Evolutionary conservation across 169 alveolate genomes (phyloP), one percentile per base, ranked within the genome.

Genomic region (Cryptosporidium ubiquitum): DNA sequence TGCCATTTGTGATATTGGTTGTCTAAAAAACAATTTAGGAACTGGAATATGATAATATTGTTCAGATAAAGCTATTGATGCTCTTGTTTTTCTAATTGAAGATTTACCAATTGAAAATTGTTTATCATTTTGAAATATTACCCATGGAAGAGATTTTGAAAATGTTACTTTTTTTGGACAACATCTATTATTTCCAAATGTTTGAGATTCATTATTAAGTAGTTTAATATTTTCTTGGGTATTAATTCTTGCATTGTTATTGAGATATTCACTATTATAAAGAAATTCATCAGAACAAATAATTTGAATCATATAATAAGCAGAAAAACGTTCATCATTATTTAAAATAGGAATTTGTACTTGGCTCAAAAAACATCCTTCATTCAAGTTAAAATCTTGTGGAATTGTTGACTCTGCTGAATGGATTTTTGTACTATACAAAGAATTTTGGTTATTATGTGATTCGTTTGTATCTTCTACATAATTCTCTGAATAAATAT

Each of bases 61-160:
- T 18, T 79, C 89, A 39, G 89, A 52, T 33, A 79, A 64, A 26
- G 89, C 89, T 26, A 79, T 57, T 9, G 89, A 79, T 20, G 89
- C 89, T 40, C 89, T 60, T 23, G 89, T 79, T 33, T 42, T 64
- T 40, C 61, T 79, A 61, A 79, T 79, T 10, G 89, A 79, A 0
- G 89, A 79, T 49, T 79, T 42, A 9, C 79, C 66, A 37, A 40
- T 23, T 20, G 69, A 79, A 29, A 79, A 31, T 14, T 79, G 40
- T 26, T 37, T 79, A 7, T 64, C 61, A n/a, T 79, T 79, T 64
- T 79, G 79, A 47, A 61, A 61, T 9, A 39, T 44, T 58, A 79
- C 75, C 75, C 73, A 79, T 42, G 89, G 89, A 40, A 44, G 73
- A 23, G 89, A 64, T 29, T 79, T 61, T 64, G 89, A 37, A 23